Conservation (phyloP, 139 green algal genomes). For the Chlorella sp. region DNA sequence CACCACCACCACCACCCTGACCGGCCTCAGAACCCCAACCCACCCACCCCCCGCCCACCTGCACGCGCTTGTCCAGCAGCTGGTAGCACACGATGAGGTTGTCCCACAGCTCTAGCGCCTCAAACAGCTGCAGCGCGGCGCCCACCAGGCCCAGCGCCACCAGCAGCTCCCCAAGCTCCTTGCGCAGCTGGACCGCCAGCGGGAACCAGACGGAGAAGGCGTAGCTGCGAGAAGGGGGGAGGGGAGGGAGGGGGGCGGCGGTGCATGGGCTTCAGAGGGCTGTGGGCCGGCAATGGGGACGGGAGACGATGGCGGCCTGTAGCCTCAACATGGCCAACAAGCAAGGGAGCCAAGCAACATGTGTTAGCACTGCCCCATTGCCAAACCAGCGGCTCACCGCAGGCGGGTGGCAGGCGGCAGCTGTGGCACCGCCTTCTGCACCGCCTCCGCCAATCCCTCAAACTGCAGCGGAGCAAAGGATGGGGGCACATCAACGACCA, state of each 20-base stretch:
- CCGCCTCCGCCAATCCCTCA: conserved; percentile 62
- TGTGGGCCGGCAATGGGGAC: background rate
- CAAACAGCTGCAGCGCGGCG: conserved; percentile 78
- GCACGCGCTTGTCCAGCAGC: conserved; percentile 81
- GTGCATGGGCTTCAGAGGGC: background rate
- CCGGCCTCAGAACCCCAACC: background rate
- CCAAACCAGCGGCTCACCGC: conserved; percentile 11
- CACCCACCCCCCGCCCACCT: conserved; percentile 20
- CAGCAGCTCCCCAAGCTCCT: conserved; percentile 86
- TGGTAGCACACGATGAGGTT: conserved; percentile 87
- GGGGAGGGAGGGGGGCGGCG: background rate
- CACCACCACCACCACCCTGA: background rate
- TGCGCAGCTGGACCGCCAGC: conserved; percentile 57
- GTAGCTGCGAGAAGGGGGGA: conserved; percentile 29
- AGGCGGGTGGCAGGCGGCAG: conserved; percentile 22
- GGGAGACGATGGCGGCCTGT: too few species aligned
- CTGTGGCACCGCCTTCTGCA: background rate
- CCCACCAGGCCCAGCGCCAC: conserved; percentile 82
- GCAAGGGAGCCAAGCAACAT: too few species aligned
- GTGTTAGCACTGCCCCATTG: too few species aligned
- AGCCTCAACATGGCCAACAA: too few species aligned
- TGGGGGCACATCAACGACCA: too few species aligned
- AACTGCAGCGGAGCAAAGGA: too few species aligned
- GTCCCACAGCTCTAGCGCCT: conserved; percentile 92
- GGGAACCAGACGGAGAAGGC: conserved; percentile 66